Percentiles rank a stretch among this genome's conserved stretches.
phyloP scores from a whole-genome alignment of 2,329 filamentous ascomycete genomes.

The Sclerotiophoma versabilis region DNA sequence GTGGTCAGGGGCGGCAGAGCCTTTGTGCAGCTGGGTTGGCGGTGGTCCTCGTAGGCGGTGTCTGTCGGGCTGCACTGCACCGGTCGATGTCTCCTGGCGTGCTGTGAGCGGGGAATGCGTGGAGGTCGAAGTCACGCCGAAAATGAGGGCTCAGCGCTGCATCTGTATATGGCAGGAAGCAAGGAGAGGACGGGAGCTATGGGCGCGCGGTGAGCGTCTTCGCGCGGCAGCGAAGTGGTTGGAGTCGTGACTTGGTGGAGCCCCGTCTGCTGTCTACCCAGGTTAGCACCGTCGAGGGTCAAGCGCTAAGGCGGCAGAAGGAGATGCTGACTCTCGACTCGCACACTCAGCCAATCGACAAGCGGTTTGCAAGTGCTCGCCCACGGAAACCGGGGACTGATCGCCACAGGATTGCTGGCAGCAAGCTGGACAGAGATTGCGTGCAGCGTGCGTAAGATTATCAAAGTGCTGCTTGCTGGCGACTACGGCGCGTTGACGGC shows the following conservation, averaged over 20 bases:
- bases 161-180: constrained; percentile 13
- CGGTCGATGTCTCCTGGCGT: constrained; percentile 22
- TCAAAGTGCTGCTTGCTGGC: constrained; percentile 7
- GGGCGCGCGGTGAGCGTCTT: constrained; percentile 16
- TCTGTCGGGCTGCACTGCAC: constrained; percentile 26
- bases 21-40: constrained; percentile 1
- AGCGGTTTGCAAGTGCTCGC: constrained; percentile 17
- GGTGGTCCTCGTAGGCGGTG: constrained; percentile 23
- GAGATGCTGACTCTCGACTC: constrained; percentile 24
- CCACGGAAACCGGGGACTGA: constrained; percentile 5
- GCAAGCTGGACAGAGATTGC: constrained; percentile 2
- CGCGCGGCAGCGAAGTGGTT: constrained; percentile 22
- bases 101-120: constrained; percentile 1
- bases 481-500: constrained; percentile 20
- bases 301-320: constrained; percentile 24
- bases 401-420: constrained; percentile 5
- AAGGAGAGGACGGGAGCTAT: constrained; percentile 6
- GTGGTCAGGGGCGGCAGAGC: constrained; percentile 2
- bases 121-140: constrained; percentile 20
- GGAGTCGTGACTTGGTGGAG: constrained; percentile 30
- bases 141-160: constrained; percentile 11
- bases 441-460: not conserved
- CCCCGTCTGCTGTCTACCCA: constrained; percentile 20
- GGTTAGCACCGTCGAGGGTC: constrained; percentile 13
- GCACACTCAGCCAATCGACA: constrained; percentile 25